Percentiles rank a stretch among this genome's conserved stretches.
Conservation (phyloP, 2,329 filamentous ascomycete genomes). For the Paraconiothyrium sp. region DNA sequence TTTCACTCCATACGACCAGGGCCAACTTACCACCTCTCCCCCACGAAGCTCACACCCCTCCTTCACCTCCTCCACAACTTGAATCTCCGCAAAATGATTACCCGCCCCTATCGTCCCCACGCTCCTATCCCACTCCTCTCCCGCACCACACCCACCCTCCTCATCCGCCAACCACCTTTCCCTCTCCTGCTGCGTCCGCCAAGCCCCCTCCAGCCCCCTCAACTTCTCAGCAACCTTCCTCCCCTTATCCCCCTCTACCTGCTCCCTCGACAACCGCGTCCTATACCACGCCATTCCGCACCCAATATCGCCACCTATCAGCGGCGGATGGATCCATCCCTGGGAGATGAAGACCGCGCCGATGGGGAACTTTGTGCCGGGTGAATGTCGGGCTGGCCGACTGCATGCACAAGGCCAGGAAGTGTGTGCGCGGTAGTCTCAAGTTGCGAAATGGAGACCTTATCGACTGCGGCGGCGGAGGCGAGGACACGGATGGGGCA, state of each 20-base stretch:
- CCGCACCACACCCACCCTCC: constrained; percentile 32
- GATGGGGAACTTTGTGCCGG: constrained; percentile 50
- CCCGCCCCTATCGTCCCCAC: constrained; percentile 52
- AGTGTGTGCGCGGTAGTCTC: constrained; percentile 42
- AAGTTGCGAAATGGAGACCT: constrained; percentile 43
- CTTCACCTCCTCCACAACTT: constrained; percentile 44
- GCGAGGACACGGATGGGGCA: constrained; percentile 38
- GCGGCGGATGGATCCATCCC: constrained; percentile 49
- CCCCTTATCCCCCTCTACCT: constrained; percentile 46
- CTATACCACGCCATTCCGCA: constrained; percentile 54
- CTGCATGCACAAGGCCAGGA: constrained; percentile 46
- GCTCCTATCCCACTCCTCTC: constrained; percentile 42
- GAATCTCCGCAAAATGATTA: constrained; percentile 52
- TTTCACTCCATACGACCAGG: neutral
- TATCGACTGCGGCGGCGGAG: constrained; percentile 39
- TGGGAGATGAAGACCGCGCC: constrained; percentile 48
- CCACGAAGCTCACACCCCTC: constrained; percentile 27
- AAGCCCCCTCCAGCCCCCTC: constrained; percentile 48
- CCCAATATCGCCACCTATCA: constrained; percentile 52
- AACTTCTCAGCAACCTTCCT: constrained; percentile 48
- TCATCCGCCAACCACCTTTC: constrained; percentile 41
- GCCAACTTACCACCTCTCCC: constrained; percentile 36
- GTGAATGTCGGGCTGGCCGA: constrained; percentile 50
- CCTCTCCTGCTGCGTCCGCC: constrained; percentile 37
- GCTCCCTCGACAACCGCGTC: constrained; percentile 39